phyloP scores from a whole-genome alignment of 495 filamentous ascomycete genomes.

The Penicillium steckii region DNA sequence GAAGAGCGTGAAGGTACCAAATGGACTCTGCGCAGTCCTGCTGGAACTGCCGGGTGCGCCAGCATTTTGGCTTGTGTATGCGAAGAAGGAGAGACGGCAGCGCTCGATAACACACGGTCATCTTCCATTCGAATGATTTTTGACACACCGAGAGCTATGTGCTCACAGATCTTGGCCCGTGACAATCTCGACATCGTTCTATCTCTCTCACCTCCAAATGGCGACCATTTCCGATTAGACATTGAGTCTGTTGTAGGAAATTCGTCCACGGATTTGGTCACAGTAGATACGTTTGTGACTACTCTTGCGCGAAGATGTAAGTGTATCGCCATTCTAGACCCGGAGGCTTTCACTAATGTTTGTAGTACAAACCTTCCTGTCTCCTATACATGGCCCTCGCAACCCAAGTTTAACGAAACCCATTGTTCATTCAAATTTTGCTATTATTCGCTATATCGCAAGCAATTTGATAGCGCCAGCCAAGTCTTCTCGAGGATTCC shows the following conservation, averaged over 20 bases:
- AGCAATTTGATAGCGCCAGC: constrained; percentile 57
- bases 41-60: constrained; percentile 56
- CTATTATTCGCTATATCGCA: constrained; percentile 70
- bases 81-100: constrained; percentile 54
- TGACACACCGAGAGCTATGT: constrained; percentile 30
- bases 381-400: constrained; percentile 64
- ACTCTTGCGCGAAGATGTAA: constrained; percentile 67
- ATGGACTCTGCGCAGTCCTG: constrained; percentile 73
- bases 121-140: constrained; percentile 41
- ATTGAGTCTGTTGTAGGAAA: constrained; percentile 60
- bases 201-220: constrained; percentile 29
- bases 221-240: constrained; percentile 56
- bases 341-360: constrained; percentile 20
- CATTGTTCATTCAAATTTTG: constrained; percentile 52
- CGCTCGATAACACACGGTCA: constrained; percentile 24
- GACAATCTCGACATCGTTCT: constrained; percentile 40
- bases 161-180: constrained; percentile 28
- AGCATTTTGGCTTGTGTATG: constrained; percentile 73
- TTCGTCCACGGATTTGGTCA: constrained; percentile 65
- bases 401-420: constrained; percentile 65
- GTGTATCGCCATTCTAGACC: constrained; percentile 46
- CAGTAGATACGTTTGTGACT: constrained; percentile 63
- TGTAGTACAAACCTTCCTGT: constrained; percentile 53
- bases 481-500: constrained; percentile 54
- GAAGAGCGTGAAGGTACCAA: constrained; percentile 71